Percentiles rank a stretch among this genome's conserved stretches.
Conservation (phyloP, 768 basidiomycete genomes). For the Phaeotremella fagi region DNA sequence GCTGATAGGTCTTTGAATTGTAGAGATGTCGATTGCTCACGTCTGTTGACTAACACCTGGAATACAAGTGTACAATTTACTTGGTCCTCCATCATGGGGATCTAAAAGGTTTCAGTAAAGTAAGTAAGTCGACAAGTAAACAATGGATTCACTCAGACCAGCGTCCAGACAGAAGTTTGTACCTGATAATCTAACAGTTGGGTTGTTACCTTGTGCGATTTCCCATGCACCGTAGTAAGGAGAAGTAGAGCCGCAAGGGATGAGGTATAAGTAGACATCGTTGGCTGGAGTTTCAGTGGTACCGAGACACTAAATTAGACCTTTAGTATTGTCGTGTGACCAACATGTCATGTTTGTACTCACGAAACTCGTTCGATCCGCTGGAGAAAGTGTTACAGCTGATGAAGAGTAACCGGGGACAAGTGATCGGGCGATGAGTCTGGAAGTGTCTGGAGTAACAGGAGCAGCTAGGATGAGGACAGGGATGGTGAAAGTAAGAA, state of each 20-base stretch:
- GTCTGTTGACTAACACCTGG: neutral
- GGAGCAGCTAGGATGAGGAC: neutral
- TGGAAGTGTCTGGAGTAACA: neutral
- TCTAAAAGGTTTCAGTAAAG: neutral
- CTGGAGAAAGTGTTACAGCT: neutral
- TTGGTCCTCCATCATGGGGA: neutral
- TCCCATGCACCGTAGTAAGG: neutral
- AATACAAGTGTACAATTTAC: neutral
- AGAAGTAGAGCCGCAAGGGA: neutral
- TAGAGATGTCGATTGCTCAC: neutral
- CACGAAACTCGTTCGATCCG: neutral
- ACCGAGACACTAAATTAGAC: neutral
- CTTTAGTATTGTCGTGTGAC: too few species aligned
- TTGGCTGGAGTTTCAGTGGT: neutral
- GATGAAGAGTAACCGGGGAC: neutral
- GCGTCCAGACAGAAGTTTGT: constrained; percentile 11
- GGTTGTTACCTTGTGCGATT: neutral
- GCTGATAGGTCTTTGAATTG: neutral
- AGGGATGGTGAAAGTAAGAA: too few species aligned
- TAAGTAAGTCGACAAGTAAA: neutral
- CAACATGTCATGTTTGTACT: neutral
- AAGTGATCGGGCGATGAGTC: neutral
- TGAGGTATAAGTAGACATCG: neutral
- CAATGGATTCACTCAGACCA: constrained; percentile 1
- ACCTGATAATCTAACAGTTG: neutral